Percentiles rank a stretch among this genome's conserved stretches.
Evolutionary conservation across 768 basidiomycete genomes (phyloP).

Genomic region (Termitomyces sp.): DNA sequence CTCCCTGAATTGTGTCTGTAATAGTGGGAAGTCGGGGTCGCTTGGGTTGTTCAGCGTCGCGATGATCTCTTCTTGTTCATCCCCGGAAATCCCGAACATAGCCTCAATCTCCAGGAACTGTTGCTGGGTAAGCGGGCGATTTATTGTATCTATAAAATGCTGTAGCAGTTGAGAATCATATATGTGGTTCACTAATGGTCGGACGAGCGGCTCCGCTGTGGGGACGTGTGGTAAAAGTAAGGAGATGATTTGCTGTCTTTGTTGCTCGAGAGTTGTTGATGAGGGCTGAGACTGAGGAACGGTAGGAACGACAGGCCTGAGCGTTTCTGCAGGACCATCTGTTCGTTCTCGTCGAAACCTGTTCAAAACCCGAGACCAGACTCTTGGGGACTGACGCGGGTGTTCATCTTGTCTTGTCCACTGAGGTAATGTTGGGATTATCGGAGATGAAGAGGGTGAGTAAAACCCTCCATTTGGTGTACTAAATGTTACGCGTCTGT

Average conservation of each 20-base stretch:
- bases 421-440: background rate
- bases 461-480: conserved; percentile 2
- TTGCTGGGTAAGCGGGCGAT: background rate
- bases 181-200: background rate
- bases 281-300: background rate
- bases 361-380: background rate
- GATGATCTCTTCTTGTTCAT: background rate
- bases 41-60: background rate
- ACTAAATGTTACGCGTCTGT: background rate
- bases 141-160: background rate
- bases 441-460: background rate
- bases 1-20: background rate
- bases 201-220: background rate
- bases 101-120: background rate
- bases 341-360: background rate
- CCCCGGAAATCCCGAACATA: background rate
- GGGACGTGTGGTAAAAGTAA: background rate
- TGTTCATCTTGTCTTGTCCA: background rate
- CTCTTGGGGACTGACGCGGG: background rate
- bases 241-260: background rate
- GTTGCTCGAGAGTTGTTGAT: background rate
- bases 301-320: background rate
- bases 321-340: background rate
- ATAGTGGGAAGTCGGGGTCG: background rate
- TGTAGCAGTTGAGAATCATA: background rate